Evolutionary conservation across 1,139 yeast genomes (phyloP).

Genomic region (Yarrowia galli): DNA sequence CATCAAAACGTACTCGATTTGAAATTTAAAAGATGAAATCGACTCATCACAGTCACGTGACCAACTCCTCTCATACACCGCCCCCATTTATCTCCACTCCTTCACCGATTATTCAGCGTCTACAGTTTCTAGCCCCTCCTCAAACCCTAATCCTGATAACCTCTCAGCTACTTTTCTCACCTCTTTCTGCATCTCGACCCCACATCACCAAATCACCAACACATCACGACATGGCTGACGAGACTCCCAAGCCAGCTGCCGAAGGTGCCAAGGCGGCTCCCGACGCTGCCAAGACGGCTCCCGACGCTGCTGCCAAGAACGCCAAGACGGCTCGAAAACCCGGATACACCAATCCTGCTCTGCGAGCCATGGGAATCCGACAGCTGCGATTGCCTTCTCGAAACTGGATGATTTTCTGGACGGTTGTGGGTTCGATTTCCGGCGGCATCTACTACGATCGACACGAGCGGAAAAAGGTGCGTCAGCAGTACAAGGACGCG

Average conservation of each 20-base stretch:
- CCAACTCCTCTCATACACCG: too few relatives aligned
- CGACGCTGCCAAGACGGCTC: neutral
- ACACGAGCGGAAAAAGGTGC: conserved; percentile 68
- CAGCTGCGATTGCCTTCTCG: conserved; percentile 80
- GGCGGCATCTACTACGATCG: conserved; percentile 85
- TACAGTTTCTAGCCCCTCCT: too few relatives aligned
- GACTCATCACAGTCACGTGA: too few relatives aligned
- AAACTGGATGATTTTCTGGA: conserved; percentile 93
- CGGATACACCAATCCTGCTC: conserved; percentile 84
- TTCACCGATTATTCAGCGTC: too few relatives aligned
- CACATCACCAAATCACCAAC: neutral
- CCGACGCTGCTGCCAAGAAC: neutral
- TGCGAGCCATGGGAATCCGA: conserved; percentile 86
- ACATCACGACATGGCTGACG: neutral
- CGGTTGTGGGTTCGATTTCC: conserved; percentile 66
- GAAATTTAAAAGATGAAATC: too few relatives aligned
- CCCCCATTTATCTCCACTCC: too few relatives aligned
- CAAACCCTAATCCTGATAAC: neutral
- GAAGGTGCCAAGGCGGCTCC: neutral
- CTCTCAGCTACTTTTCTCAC: neutral
- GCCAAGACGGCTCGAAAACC: conserved; percentile 6
- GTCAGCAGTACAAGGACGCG: conserved; percentile 69
- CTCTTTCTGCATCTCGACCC: neutral
- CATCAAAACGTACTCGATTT: too few relatives aligned
- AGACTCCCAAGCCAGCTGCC: too few relatives aligned